Conservation (phyloP, 768 basidiomycete genomes). For the Boletellus emodensis region DNA sequence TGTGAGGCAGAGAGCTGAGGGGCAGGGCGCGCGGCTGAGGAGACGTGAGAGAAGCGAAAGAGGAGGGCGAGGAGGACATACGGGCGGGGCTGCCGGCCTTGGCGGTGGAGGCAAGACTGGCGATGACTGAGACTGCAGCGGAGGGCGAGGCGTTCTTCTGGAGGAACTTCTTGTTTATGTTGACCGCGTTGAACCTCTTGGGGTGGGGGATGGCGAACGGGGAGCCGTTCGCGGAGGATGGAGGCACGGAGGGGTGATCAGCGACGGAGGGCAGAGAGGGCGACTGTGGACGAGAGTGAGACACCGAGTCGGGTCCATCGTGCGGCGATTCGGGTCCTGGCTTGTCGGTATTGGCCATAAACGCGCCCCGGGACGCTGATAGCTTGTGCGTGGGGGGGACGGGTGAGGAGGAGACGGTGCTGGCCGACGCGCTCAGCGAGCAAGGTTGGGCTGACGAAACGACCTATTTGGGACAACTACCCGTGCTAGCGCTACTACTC, state of each 20-base stretch:
- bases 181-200: slow-evolving; percentile 86
- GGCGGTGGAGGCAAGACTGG: slow-evolving; percentile 36
- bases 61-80: slow-evolving; percentile 33
- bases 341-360: slow-evolving; percentile 69
- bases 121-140: slow-evolving; percentile 41
- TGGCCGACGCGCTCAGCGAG: slow-evolving; percentile 1
- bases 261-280: slow-evolving; percentile 13
- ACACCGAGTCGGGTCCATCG: slow-evolving; percentile 7
- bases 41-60: slow-evolving; percentile 8
- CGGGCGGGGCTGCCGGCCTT: slow-evolving; percentile 53
- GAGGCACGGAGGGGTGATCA: slow-evolving; percentile 10
- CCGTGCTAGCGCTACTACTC: slow-evolving; percentile 18
- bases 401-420: background rate
- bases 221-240: slow-evolving; percentile 9
- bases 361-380: slow-evolving; percentile 67
- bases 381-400: slow-evolving; percentile 6
- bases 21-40: slow-evolving; percentile 51
- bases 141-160: slow-evolving; percentile 72
- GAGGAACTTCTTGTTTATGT: slow-evolving; percentile 95
- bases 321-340: slow-evolving; percentile 40
- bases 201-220: slow-evolving; percentile 45
- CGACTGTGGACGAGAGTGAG: slow-evolving; percentile 11
- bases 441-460: slow-evolving; percentile 5
- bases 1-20: slow-evolving; percentile 55
- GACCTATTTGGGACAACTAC: slow-evolving; percentile 24